Evolutionary conservation across 495 filamentous ascomycete species (phyloP).

Genomic region (Staphylotrichum longicolle): DNA sequence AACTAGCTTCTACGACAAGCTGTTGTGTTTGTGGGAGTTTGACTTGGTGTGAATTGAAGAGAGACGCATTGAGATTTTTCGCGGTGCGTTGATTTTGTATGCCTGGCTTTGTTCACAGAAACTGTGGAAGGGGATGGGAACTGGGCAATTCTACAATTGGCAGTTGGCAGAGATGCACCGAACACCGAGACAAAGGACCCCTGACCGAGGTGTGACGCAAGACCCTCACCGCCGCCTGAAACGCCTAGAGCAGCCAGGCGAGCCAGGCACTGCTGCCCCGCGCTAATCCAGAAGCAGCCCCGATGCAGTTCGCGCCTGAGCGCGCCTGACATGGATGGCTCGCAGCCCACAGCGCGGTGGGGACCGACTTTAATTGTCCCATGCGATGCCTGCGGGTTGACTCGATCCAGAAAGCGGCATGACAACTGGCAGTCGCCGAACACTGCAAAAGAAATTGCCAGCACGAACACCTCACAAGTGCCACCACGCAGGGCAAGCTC

Average conservation of each 20-base stretch:
- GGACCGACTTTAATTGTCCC: slow-evolving; percentile 8
- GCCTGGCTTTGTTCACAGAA: too few relatives aligned
- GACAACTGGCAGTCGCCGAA: slow-evolving; percentile 12
- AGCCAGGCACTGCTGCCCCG: slow-evolving; percentile 23
- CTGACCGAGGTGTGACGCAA: slow-evolving; percentile 18
- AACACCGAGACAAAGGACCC: slow-evolving; percentile 5
- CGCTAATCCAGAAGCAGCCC: slow-evolving; percentile 19
- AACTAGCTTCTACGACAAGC: slow-evolving; percentile 86
- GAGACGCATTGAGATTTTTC: too few relatives aligned
- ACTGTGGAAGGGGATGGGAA: too few relatives aligned
- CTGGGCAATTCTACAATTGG: neutral
- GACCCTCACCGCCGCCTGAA: slow-evolving; percentile 20
- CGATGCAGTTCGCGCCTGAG: slow-evolving; percentile 29
- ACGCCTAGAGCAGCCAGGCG: neutral
- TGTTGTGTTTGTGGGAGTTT: slow-evolving; percentile 75
- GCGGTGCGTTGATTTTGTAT: neutral
- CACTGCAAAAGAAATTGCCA: slow-evolving; percentile 2
- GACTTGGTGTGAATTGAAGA: slow-evolving; percentile 12
- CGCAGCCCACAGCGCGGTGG: neutral
- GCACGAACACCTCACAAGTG: neutral
- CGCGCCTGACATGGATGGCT: slow-evolving; percentile 26
- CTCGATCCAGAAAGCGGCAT: neutral
- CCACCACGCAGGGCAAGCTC: neutral
- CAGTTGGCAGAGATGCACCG: neutral
- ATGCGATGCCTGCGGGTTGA: too few relatives aligned